Evolutionary conservation across 495 filamentous ascomycete species (phyloP).

Genomic region (Cercophora newfieldiana): DNA sequence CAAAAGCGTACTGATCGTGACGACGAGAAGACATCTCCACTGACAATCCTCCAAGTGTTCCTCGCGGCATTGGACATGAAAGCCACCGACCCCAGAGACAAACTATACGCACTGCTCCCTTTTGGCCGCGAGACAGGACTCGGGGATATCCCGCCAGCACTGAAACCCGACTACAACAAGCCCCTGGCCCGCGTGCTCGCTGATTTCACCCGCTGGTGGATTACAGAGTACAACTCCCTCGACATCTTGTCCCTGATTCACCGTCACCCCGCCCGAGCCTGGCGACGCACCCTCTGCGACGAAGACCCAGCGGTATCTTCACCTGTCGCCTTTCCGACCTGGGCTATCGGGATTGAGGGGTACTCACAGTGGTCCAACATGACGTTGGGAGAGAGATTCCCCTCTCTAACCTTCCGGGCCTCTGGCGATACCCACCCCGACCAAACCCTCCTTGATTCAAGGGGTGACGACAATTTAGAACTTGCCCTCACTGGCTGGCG

Average conservation of each 20-base stretch:
- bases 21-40: not conserved
- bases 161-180: slow-evolving; percentile 16
- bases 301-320: not conserved
- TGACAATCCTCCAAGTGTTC: slow-evolving; percentile 12
- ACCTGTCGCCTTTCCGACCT: not conserved
- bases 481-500: not conserved
- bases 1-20: not conserved
- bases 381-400: not conserved
- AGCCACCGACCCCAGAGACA: slow-evolving; percentile 16
- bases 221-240: slow-evolving; percentile 8
- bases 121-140: slow-evolving; percentile 16
- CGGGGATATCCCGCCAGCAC: not conserved
- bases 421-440: not conserved
- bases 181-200: not conserved
- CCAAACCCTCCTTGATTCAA: not conserved
- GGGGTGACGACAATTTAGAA: not conserved
- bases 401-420: not conserved
- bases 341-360: slow-evolving; percentile 9
- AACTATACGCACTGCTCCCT: slow-evolving; percentile 13
- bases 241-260: slow-evolving; percentile 15
- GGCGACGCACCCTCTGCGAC: slow-evolving; percentile 4
- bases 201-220: slow-evolving; percentile 18
- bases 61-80: slow-evolving; percentile 10
- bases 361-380: slow-evolving; percentile 10
- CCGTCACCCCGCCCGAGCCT: slow-evolving; percentile 8